phyloP scores from a whole-genome alignment of 306 rosid species.

The Prunus persica region Prunus_persica_NCBIv2 NC_034009.1:8193001-8193500 shows the following conservation, averaged over 20 bases:
- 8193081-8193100: background rate
- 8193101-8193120: background rate
- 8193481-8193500: conserved; percentile 14
- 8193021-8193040: background rate
- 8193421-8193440: background rate
- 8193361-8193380: background rate
- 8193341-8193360: background rate
- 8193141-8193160: background rate
- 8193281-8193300: background rate
- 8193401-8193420: background rate
- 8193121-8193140: background rate
- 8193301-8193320: background rate
- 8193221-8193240: background rate
- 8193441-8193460: too few relatives aligned
- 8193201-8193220: background rate
- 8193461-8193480: background rate
- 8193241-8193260: background rate
- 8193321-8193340: background rate
- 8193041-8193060: background rate
- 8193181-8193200: background rate
- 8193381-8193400: background rate
- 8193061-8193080: background rate
- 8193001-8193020: background rate
- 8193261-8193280: background rate
- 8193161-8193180: background rate